phyloP scores from a whole-genome alignment of 495 filamentous ascomycete genomes.

The Annulohypoxylon stygium region DNA sequence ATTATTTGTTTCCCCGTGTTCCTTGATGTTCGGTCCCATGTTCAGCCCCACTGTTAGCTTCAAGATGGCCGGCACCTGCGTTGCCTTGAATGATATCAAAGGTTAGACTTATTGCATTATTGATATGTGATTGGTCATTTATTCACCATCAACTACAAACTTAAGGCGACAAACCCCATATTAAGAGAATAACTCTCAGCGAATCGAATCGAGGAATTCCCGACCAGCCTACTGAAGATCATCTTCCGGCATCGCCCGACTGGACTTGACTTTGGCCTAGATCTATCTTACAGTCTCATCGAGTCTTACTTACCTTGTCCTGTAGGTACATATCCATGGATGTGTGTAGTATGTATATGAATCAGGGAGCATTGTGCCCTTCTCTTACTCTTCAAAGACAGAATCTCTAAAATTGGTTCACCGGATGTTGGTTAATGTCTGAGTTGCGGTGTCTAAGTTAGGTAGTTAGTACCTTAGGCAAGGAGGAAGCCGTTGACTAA shows the following conservation, averaged over 20 bases:
- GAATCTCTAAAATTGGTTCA: not conserved
- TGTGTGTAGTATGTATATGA: not conserved
- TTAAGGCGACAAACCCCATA: conserved; percentile 37
- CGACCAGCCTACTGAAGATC: conserved; percentile 41
- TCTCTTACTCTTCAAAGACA: not conserved
- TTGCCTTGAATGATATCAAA: conserved; percentile 25
- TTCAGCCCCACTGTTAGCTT: conserved; percentile 8
- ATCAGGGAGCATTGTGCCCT: not conserved
- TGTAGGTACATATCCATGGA: too few relatives aligned
- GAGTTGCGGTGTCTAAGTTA: too few relatives aligned
- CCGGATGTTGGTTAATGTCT: too few relatives aligned
- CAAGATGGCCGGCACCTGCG: conserved; percentile 9
- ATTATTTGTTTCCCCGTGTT: conserved; percentile 39
- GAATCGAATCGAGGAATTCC: conserved; percentile 23
- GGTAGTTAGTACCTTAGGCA: not conserved
- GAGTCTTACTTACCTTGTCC: not conserved
- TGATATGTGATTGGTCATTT: conserved; percentile 31
- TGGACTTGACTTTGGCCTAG: conserved; percentile 33
- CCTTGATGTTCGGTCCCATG: not conserved
- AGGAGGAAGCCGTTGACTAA: conserved; percentile 9
- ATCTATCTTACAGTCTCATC: conserved; percentile 26
- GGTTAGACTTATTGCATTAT: conserved; percentile 16
- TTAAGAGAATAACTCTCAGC: conserved; percentile 12
- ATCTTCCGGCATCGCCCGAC: conserved; percentile 47
- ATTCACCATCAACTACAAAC: conserved; percentile 32